These are phyloP conservation scores for Nitzschia inconspicua DNA, from an alignment of 108 stramenopile genomes.

Conservation along the genomic window DNA sequence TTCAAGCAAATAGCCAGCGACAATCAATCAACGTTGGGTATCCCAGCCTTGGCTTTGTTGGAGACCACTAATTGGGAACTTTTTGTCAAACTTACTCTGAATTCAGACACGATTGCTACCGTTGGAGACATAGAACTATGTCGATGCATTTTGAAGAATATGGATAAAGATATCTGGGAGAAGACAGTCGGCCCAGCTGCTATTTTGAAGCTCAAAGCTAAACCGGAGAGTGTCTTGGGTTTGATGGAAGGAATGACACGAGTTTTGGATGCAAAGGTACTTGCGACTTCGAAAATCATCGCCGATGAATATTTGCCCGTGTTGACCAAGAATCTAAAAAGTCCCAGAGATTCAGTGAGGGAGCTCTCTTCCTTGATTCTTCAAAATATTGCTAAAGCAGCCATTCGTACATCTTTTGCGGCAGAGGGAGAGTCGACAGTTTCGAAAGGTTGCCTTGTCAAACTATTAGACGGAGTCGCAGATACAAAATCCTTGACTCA, in stretches of 20 bases:
- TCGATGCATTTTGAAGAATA: background rate
- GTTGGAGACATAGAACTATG: conserved; percentile 22
- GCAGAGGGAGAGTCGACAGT: background rate
- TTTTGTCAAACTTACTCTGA: conserved; percentile 21
- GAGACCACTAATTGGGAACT: conserved; percentile 18
- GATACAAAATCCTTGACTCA: conserved; percentile 15
- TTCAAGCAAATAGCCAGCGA: conserved; percentile 13
- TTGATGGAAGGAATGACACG: conserved; percentile 30
- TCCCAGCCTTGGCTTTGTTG: conserved; percentile 16
- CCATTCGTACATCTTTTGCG: background rate
- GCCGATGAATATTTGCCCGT: conserved; percentile 18
- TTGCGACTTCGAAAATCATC: conserved; percentile 6
- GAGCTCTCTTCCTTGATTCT: conserved; percentile 10
- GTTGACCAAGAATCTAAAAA: conserved; percentile 19
- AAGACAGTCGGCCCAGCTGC: conserved; percentile 25
- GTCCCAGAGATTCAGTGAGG: conserved; percentile 26
- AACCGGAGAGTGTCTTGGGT: conserved; percentile 34
- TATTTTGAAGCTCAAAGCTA: conserved; percentile 40
- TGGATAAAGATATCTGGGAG: conserved; percentile 18
- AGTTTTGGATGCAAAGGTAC: background rate
- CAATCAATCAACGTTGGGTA: background rate
- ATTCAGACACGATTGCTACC: conserved; percentile 10
- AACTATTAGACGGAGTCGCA: conserved; percentile 2
- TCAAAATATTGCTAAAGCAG: conserved; percentile 5
- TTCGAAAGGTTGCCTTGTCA: background rate